Conservation (phyloP, 176 grass and related monocot species). For the Oryza glaberrima region DNA sequence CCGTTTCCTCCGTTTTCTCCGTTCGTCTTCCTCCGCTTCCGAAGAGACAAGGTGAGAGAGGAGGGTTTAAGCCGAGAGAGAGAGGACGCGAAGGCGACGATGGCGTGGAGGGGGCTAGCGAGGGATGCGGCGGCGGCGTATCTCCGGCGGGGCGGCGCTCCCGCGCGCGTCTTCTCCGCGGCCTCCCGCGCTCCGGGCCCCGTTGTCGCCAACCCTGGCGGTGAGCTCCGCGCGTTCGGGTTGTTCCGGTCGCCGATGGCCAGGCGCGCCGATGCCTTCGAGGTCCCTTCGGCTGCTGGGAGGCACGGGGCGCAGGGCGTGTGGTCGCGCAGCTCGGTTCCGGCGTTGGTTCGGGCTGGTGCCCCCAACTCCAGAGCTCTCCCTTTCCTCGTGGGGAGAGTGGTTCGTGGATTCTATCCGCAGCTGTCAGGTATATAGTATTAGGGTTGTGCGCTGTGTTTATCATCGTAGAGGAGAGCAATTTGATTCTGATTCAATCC, state of each 20-base stretch:
- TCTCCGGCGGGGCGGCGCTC: slow-evolving; percentile 18
- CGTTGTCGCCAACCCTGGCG: slow-evolving; percentile 8
- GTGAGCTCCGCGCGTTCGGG: background rate
- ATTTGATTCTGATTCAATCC: background rate
- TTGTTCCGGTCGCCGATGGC: background rate
- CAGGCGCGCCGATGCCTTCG: background rate
- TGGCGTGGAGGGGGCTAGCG: slow-evolving; percentile 47
- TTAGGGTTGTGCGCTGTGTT: background rate
- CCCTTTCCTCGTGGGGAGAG: background rate
- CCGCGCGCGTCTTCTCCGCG: slow-evolving; percentile 19
- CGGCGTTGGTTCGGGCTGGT: slow-evolving; percentile 6
- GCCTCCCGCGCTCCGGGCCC: background rate
- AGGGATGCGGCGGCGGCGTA: background rate
- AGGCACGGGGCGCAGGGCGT: background rate
- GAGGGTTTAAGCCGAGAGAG: background rate
- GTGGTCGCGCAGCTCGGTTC: slow-evolving; percentile 10
- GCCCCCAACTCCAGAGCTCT: slow-evolving; percentile 2
- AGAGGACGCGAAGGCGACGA: background rate
- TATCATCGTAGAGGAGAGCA: background rate
- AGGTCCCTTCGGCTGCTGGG: background rate
- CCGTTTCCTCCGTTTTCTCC: too few species aligned
- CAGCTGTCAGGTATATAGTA: slow-evolving; percentile 36
- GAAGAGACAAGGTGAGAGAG: background rate
- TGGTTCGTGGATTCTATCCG: background rate
- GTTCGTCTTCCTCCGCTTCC: background rate